A percentile compares a stretch with the other conserved stretches of the same genome.
phyloP scores from a whole-genome alignment of 257 asterid genomes.

The Forsythia suspensa region DNA sequence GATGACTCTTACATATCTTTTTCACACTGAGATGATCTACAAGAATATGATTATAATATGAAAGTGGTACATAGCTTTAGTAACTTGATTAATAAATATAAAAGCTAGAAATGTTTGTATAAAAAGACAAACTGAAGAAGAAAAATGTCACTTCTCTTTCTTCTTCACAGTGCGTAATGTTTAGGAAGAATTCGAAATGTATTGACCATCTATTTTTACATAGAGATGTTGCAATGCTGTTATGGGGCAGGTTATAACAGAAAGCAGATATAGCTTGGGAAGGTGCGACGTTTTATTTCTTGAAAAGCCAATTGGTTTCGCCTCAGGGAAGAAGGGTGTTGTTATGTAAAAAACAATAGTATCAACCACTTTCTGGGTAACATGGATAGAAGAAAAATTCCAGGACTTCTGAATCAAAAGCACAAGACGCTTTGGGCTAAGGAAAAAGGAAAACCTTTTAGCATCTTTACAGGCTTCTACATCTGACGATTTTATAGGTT shows the following conservation, averaged over 20 bases:
- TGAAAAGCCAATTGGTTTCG: background rate
- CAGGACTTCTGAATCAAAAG: background rate
- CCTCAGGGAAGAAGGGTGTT: background rate
- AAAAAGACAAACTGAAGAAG: background rate
- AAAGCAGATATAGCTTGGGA: background rate
- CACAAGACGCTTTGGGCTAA: background rate
- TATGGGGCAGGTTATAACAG: background rate
- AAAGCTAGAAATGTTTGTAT: background rate
- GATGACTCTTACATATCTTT: background rate
- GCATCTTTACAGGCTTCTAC: background rate
- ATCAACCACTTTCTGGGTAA: background rate
- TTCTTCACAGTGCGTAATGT: no score
- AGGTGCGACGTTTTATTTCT: background rate
- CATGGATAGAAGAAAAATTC: background rate
- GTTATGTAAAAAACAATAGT: background rate
- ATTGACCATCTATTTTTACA: background rate
- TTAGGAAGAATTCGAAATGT: background rate
- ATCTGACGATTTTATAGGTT: background rate
- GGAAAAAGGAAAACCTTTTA: background rate
- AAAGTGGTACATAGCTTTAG: background rate
- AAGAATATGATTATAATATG: background rate
- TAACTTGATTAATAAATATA: background rate
- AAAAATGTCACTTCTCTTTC: no score
- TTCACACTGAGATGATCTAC: background rate
- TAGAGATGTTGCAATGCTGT: background rate